Evolutionary conservation across 768 basidiomycete species (phyloP).

Genomic region (Boletus sp.): DNA sequence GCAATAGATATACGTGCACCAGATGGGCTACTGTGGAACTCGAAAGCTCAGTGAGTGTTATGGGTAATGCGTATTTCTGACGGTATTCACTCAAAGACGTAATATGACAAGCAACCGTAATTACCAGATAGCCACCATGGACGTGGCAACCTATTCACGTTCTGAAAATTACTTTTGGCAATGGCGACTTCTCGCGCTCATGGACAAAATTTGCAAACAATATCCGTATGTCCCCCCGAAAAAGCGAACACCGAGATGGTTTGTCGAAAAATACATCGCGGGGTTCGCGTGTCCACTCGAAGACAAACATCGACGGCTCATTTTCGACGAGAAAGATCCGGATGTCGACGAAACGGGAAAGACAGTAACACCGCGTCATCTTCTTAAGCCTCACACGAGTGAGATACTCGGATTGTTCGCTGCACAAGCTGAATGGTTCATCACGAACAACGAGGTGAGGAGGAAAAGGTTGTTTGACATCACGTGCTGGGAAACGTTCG

Average conservation of each 20-base stretch:
- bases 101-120: slow-evolving; percentile 37
- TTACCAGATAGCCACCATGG: slow-evolving; percentile 47
- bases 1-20: slow-evolving; percentile 27
- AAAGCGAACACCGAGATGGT: slow-evolving; percentile 48
- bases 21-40: slow-evolving; percentile 31
- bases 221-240: slow-evolving; percentile 34
- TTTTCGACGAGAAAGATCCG: slow-evolving; percentile 33
- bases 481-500: slow-evolving; percentile 47
- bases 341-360: slow-evolving; percentile 29
- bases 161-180: slow-evolving; percentile 52
- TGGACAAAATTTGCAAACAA: slow-evolving; percentile 41
- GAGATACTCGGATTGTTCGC: slow-evolving; percentile 53
- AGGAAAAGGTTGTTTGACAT: slow-evolving; percentile 39
- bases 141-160: slow-evolving; percentile 38
- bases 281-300: slow-evolving; percentile 25
- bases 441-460: slow-evolving; percentile 42
- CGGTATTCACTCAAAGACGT: slow-evolving; percentile 4
- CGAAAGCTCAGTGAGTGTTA: slow-evolving; percentile 28
- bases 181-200: slow-evolving; percentile 45
- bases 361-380: slow-evolving; percentile 36
- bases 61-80: not conserved
- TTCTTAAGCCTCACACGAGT: slow-evolving; percentile 47
- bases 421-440: slow-evolving; percentile 56
- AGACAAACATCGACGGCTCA: slow-evolving; percentile 33
- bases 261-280: slow-evolving; percentile 41